phyloP scores from a whole-genome alignment of 2,329 filamentous ascomycete genomes.

The Neofusicoccum sp. region DNA sequence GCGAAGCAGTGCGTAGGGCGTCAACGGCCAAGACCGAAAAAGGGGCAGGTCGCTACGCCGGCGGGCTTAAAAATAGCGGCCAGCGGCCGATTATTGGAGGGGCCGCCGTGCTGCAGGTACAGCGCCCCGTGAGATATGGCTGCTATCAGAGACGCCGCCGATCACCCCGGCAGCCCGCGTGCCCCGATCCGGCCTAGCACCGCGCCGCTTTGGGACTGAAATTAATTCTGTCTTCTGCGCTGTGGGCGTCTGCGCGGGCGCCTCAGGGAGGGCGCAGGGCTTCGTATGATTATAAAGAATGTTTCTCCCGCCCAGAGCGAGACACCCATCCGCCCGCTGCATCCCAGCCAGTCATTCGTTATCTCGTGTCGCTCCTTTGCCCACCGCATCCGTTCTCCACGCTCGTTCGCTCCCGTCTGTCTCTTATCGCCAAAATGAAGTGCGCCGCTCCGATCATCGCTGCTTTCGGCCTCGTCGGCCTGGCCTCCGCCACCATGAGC shows the following conservation, averaged over 20 bases:
- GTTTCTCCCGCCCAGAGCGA: background rate
- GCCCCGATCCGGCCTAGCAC: background rate
- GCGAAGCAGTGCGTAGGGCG: constrained; percentile 2
- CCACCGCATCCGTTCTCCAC: background rate
- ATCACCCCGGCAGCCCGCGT: background rate
- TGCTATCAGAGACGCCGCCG: constrained; percentile 3
- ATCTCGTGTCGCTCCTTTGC: constrained; percentile 9
- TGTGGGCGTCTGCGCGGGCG: background rate
- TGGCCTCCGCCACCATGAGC: constrained; percentile 13
- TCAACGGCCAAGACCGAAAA: constrained; percentile 8
- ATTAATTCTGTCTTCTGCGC: background rate
- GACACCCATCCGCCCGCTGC: background rate
- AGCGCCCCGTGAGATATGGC: constrained; percentile 4
- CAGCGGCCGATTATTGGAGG: background rate
- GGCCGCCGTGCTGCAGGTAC: background rate
- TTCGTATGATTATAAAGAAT: background rate
- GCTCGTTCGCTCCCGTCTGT: background rate
- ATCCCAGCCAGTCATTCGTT: constrained; percentile 11
- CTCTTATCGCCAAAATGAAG: constrained; percentile 8
- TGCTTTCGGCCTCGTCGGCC: constrained; percentile 7
- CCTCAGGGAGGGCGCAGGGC: background rate
- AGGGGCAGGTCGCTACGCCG: constrained; percentile 11
- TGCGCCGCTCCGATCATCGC: background rate
- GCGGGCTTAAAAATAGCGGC: constrained; percentile 8
- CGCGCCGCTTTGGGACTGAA: background rate